These are phyloP conservation scores for Termitomyces titanicus DNA, from an alignment of 768 basidiomycete species.

Conservation along the genomic window DNA sequence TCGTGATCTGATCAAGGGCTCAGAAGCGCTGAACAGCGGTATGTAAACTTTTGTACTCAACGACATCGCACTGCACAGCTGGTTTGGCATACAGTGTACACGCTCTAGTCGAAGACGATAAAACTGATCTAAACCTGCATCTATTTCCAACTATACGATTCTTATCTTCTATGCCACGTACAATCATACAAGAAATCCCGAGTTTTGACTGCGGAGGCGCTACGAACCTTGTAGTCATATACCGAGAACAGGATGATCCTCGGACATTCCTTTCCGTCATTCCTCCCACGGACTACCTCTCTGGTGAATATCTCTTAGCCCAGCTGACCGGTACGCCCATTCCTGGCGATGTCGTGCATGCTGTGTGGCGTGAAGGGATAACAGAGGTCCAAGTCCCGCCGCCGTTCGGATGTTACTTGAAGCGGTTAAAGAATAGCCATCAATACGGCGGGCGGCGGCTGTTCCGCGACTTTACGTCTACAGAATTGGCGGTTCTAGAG, in stretches of 20 bases:
- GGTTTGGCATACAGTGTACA: not conserved
- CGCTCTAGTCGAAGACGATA: not conserved
- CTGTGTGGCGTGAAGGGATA: conserved; percentile 7
- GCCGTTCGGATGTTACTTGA: conserved; percentile 6
- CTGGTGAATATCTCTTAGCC: conserved; percentile 4
- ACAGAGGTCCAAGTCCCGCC: conserved; percentile 2
- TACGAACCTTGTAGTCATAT: conserved; percentile 6
- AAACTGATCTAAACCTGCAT: not conserved
- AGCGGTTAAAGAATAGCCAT: conserved; percentile 1
- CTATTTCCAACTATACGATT: not conserved
- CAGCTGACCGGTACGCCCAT: conserved; percentile 5
- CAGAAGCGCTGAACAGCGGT: not conserved
- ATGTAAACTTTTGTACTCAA: not conserved
- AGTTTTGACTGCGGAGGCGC: conserved; percentile 5
- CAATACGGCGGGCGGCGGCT: conserved; percentile 5
- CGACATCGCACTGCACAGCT: not conserved
- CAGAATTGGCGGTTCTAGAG: conserved; percentile 4
- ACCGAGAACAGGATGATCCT: conserved; percentile 2
- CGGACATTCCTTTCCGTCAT: conserved; percentile 3
- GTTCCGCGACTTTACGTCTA: conserved; percentile 8
- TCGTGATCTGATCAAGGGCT: conserved; percentile 2
- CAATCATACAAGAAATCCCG: conserved; percentile 5
- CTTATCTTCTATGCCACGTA: not conserved
- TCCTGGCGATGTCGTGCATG: conserved; percentile 1
- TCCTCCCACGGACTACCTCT: not conserved